Percentiles rank a stretch among this genome's conserved stretches.
Evolutionary conservation across 1,284 basidiomycete species (phyloP).

Genomic region (Malassezia furfur): DNA sequence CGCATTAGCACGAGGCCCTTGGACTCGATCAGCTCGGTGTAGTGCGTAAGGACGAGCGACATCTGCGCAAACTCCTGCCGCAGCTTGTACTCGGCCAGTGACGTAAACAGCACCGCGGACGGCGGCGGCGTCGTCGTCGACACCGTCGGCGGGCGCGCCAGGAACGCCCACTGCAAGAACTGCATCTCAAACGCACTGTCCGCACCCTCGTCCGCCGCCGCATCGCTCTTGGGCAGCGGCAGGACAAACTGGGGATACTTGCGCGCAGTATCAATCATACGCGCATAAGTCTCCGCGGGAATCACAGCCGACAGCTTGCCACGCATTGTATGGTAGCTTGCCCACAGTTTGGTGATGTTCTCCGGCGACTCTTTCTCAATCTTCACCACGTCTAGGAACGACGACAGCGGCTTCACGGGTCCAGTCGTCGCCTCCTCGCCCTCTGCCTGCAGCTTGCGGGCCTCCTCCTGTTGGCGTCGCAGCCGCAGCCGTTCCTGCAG

Average conservation of each 20-base stretch:
- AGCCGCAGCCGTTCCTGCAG: constrained; percentile 5
- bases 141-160: constrained; percentile 18
- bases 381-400: constrained; percentile 35
- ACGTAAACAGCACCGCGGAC: constrained; percentile 71
- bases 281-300: constrained; percentile 28
- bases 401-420: constrained; percentile 24
- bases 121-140: constrained; percentile 15
- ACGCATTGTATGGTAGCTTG: constrained; percentile 40
- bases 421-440: constrained; percentile 10
- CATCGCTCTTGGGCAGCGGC: constrained; percentile 33
- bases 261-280: constrained; percentile 28
- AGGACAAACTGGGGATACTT: constrained; percentile 43
- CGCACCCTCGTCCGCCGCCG: constrained; percentile 9
- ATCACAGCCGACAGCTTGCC: constrained; percentile 46
- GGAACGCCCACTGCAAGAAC: constrained; percentile 39
- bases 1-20: constrained; percentile 78
- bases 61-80: constrained; percentile 80
- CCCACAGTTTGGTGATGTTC: constrained; percentile 41
- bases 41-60: constrained; percentile 78
- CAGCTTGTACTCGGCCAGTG: constrained; percentile 85
- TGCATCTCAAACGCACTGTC: constrained; percentile 43
- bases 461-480: constrained; percentile 1
- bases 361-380: constrained; percentile 24
- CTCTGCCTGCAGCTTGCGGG: constrained; percentile 11
- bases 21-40: constrained; percentile 72